Conservation (phyloP, 23 red algal species). For the Gracilaria vermiculophylla region DNA sequence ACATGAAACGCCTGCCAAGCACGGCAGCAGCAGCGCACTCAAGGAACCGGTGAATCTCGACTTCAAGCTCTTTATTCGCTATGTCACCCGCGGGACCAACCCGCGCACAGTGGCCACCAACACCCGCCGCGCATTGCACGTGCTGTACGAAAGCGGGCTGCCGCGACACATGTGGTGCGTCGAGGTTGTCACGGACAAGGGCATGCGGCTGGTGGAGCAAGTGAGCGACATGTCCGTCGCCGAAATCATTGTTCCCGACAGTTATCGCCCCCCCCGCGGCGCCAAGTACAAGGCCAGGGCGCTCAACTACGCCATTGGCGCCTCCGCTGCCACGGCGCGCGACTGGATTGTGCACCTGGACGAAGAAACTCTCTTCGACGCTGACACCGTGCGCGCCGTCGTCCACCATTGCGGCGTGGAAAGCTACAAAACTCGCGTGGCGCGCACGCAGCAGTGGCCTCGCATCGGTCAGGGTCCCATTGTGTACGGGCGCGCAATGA, state of each 20-base stretch:
- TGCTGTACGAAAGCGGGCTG: conserved; percentile 34
- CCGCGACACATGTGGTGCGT: conserved; percentile 39
- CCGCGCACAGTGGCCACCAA: conserved; percentile 31
- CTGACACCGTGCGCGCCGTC: conserved; percentile 46
- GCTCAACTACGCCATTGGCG: conserved; percentile 64
- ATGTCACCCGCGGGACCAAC: conserved; percentile 73
- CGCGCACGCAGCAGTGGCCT: conserved; percentile 40
- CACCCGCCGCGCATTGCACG: conserved; percentile 19
- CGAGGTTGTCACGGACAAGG: conserved; percentile 72
- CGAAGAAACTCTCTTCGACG: conserved; percentile 76
- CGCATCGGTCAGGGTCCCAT: conserved; percentile 77
- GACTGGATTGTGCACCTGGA: conserved; percentile 83
- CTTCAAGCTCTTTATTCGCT: conserved; percentile 56
- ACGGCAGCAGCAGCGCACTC: not conserved
- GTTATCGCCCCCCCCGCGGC: conserved; percentile 39
- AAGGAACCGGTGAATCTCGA: not conserved
- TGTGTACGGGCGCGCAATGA: conserved; percentile 50
- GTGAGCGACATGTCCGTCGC: not conserved
- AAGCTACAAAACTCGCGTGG: conserved; percentile 25
- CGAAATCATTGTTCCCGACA: conserved; percentile 58
- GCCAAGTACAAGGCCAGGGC: conserved; percentile 72
- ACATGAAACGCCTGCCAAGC: not conserved
- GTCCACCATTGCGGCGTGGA: conserved; percentile 48
- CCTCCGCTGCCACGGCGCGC: conserved; percentile 9
- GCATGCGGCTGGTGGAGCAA: conserved; percentile 12